A percentile compares a stretch with the other conserved stretches of the same genome.
These are phyloP conservation scores for Bruguiera hainesii DNA, from an alignment of 441 rosid species.

Conservation along the genomic window DNA sequence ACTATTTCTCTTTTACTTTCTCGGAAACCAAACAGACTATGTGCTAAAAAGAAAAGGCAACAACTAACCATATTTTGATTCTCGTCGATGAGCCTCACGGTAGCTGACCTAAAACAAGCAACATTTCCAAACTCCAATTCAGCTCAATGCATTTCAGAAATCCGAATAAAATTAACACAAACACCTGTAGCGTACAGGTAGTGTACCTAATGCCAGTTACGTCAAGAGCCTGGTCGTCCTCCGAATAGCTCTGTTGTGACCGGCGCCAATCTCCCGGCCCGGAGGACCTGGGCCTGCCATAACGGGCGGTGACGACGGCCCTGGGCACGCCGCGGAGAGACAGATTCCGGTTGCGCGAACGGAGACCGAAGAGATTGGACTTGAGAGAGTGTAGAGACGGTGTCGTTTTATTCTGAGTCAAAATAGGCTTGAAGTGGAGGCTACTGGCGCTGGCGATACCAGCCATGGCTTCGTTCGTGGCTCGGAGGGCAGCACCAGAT, in stretches of 20 bases:
- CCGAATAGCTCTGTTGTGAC: conserved; percentile 40
- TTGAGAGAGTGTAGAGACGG: conserved; percentile 29
- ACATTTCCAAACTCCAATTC: conserved; percentile 15
- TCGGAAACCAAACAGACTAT: conserved; percentile 12
- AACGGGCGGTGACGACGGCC: conserved; percentile 47
- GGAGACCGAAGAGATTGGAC: conserved; percentile 47
- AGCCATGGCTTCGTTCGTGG: conserved; percentile 45
- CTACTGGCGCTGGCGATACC: conserved; percentile 42
- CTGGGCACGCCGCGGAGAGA: conserved; percentile 25
- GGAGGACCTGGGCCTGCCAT: conserved; percentile 46
- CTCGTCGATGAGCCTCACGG: conserved; percentile 77
- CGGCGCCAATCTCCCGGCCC: conserved; percentile 34
- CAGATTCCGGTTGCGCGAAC: conserved; percentile 24
- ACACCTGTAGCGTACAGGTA: neutral
- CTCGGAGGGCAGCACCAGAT: neutral
- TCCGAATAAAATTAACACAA: neutral
- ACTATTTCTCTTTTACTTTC: neutral
- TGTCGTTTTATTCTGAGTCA: conserved; percentile 24
- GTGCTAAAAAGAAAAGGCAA: neutral
- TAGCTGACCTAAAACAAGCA: conserved; percentile 49
- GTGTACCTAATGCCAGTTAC: conserved; percentile 52
- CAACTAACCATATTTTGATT: conserved; percentile 73
- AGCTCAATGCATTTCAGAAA: neutral
- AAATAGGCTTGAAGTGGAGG: conserved; percentile 35
- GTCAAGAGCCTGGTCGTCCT: conserved; percentile 63